These are phyloP conservation scores for Pleomassaria siparia DNA, from an alignment of 2,329 filamentous ascomycete genomes.

Conservation along the genomic window DNA sequence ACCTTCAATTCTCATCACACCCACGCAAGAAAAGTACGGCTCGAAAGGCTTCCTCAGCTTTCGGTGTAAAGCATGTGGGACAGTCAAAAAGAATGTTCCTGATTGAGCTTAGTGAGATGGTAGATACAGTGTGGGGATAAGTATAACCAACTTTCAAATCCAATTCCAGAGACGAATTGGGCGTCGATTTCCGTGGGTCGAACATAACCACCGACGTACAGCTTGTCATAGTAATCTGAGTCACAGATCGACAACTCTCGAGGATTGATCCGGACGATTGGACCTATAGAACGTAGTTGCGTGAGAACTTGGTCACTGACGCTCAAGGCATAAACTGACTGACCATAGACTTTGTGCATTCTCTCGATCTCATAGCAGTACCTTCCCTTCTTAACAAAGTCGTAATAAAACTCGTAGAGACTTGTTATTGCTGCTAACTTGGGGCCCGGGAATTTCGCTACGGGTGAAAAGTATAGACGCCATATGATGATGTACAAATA, in stretches of 20 bases:
- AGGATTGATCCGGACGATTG: conserved; percentile 33
- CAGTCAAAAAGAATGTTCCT: conserved; percentile 21
- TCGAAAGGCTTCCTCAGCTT: conserved; percentile 24
- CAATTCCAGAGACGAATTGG: conserved; percentile 15
- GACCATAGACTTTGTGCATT: conserved; percentile 34
- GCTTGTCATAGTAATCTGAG: conserved; percentile 20
- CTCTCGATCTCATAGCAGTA: conserved; percentile 30
- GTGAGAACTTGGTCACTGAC: neutral
- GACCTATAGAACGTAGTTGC: conserved; percentile 16
- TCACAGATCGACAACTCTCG: conserved; percentile 28
- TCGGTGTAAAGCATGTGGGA: conserved; percentile 28
- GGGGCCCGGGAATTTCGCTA: conserved; percentile 27
- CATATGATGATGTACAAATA: conserved; percentile 6
- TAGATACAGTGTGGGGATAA: neutral
- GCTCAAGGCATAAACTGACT: neutral
- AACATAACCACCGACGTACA: conserved; percentile 24
- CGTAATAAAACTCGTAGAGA: conserved; percentile 30
- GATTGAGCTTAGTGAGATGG: neutral
- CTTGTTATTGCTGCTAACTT: conserved; percentile 23
- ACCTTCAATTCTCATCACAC: conserved; percentile 19
- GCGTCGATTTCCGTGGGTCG: conserved; percentile 21
- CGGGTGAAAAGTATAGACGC: conserved; percentile 20
- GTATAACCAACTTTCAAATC: conserved; percentile 22
- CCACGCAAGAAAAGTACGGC: conserved; percentile 29
- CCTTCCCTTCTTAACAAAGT: conserved; percentile 27